Evolutionary conservation across 768 basidiomycete genomes (phyloP).

Genomic region (Tylopilus cervinicoccineus): DNA sequence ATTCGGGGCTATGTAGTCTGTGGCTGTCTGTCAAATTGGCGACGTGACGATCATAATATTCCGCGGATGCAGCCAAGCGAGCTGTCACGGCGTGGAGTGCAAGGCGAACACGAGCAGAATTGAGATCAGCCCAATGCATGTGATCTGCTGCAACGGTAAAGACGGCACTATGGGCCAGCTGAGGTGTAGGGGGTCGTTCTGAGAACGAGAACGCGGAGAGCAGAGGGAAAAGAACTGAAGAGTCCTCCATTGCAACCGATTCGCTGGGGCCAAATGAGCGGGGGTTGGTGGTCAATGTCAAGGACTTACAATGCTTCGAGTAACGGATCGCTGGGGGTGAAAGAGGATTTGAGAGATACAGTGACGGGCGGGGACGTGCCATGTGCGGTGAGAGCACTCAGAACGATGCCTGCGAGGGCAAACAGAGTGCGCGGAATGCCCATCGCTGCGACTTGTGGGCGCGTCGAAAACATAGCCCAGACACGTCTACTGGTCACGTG

Average conservation of each 20-base stretch:
- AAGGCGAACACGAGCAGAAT: constrained; percentile 66
- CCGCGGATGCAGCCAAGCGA: constrained; percentile 79
- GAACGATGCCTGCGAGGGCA: constrained; percentile 14
- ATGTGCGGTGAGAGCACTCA: constrained; percentile 12
- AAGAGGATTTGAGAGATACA: constrained; percentile 28
- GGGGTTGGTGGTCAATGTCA: background rate
- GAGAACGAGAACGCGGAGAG: constrained; percentile 58
- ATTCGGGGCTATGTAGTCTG: constrained; percentile 31
- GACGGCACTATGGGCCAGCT: constrained; percentile 43
- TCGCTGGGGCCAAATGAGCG: constrained; percentile 51
- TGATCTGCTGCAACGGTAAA: constrained; percentile 41
- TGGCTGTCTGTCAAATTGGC: constrained; percentile 22
- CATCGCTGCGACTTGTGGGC: constrained; percentile 1
- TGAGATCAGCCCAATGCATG: constrained; percentile 44
- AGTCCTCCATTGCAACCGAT: constrained; percentile 69
- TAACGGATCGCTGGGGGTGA: constrained; percentile 23
- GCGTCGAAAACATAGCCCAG: background rate
- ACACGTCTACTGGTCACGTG: constrained; percentile 23
- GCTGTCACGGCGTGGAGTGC: constrained; percentile 77
- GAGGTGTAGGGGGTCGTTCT: constrained; percentile 34
- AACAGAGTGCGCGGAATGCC: constrained; percentile 12
- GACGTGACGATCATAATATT: constrained; percentile 52
- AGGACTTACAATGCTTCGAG: constrained; percentile 29
- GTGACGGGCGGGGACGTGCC: constrained; percentile 30
- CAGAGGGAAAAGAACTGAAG: constrained; percentile 70